A percentile compares a stretch with the other conserved stretches of the same genome.
These are phyloP conservation scores for Lagenidium sp. DNA, from an alignment of 352 stramenopile genomes.

Conservation along the genomic window DNA sequence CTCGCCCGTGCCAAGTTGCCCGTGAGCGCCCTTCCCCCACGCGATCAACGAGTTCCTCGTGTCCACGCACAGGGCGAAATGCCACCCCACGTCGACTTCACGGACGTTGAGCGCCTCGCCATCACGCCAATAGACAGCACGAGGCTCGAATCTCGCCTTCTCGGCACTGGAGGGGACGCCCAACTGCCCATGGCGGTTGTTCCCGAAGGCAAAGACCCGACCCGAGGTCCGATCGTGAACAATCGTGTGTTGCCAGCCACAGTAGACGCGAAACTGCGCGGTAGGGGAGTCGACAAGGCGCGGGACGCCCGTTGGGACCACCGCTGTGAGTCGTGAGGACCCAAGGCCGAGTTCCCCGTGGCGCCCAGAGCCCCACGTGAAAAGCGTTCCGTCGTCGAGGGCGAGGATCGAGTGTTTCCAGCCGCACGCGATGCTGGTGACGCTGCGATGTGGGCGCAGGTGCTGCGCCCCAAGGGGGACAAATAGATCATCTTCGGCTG, in stretches of 20 bases:
- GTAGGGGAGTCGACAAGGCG: constrained; percentile 12
- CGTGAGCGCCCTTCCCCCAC: constrained; percentile 75
- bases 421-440: constrained; percentile 57
- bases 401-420: constrained; percentile 78
- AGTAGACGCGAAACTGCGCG: constrained; percentile 25
- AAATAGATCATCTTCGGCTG: too few relatives aligned
- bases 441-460: too few relatives aligned
- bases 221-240: constrained; percentile 25
- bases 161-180: constrained; percentile 16
- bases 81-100: constrained; percentile 62
- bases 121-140: neutral
- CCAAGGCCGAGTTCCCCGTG: constrained; percentile 68
- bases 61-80: constrained; percentile 57
- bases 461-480: too few relatives aligned
- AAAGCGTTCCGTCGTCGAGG: constrained; percentile 33
- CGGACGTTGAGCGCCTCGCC: constrained; percentile 9
- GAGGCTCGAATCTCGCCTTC: neutral
- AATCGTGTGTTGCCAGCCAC: constrained; percentile 75
- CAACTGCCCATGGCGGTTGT: constrained; percentile 73
- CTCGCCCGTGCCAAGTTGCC: constrained; percentile 38
- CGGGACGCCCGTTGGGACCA: constrained; percentile 19
- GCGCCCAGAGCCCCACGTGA: constrained; percentile 60
- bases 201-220: constrained; percentile 48
- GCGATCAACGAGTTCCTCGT: constrained; percentile 21
- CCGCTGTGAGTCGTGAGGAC: constrained; percentile 6